These are phyloP conservation scores for Paxillus involutus DNA, from an alignment of 768 basidiomycete species.

Conservation along the genomic window DNA sequence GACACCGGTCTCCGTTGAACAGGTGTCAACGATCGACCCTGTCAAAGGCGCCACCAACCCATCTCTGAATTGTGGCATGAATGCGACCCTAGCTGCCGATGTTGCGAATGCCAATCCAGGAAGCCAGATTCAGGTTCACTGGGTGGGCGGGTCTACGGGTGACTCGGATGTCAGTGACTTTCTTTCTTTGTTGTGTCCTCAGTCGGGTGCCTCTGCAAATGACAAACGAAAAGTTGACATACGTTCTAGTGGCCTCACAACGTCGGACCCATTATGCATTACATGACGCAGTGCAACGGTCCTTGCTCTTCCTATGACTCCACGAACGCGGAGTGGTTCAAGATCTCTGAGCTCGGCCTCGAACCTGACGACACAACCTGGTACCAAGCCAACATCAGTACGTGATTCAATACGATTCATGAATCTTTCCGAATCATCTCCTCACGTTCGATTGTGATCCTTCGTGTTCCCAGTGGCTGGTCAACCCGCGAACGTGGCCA, in stretches of 20 bases:
- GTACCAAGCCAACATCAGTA: constrained; percentile 51
- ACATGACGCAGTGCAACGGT: constrained; percentile 61
- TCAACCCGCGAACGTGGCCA: constrained; percentile 36
- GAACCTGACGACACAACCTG: constrained; percentile 38
- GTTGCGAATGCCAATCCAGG: constrained; percentile 62
- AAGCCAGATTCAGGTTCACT: constrained; percentile 49
- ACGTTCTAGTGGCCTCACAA: constrained; percentile 49
- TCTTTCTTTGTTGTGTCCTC: background rate
- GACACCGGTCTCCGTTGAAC: background rate
- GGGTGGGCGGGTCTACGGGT: constrained; percentile 47
- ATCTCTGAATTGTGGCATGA: constrained; percentile 58
- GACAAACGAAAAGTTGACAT: background rate
- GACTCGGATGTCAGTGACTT: constrained; percentile 30
- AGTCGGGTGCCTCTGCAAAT: background rate
- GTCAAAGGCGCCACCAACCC: constrained; percentile 60
- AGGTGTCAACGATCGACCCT: constrained; percentile 40
- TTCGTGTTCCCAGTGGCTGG: constrained; percentile 32
- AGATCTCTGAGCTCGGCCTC: constrained; percentile 55
- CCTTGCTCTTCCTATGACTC: constrained; percentile 62
- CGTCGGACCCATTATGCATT: constrained; percentile 70
- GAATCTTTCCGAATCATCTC: background rate
- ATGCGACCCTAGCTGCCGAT: constrained; percentile 47
- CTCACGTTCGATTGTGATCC: background rate
- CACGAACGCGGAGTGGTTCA: constrained; percentile 68
- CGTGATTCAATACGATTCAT: constrained; percentile 19